Base-by-base conservation (phyloP, 768 basidiomycete species). In the Leucogyrophana mollusca region DNA sequence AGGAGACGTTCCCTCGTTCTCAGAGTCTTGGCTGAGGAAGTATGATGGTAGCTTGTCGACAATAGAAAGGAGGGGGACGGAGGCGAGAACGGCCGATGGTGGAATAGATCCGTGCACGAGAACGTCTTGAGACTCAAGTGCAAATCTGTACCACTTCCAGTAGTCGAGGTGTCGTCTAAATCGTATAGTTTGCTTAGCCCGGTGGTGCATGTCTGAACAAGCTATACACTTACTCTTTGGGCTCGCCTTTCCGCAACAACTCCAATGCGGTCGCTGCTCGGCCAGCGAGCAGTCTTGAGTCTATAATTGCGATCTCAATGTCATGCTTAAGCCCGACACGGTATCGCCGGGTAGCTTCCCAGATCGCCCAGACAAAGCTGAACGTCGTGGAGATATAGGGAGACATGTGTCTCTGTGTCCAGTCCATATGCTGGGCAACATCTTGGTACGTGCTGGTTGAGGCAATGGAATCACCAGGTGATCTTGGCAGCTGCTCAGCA, bases 261-360 rank as follows among this genome's bases (percentile, higher is more conserved):
- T 87, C 79, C 34, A 85, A 68, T 21, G 82, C 83, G 11, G 87
- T 88, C 8, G 79, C 73, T 22, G 82, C 79, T 51, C 76, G 72
- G 30, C 73, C 76, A 11, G 73, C 65, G 23, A 90, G 64, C 42
- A 79, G 76, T 38, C 67, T 68, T 3, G 85, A 79, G 68, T 90
- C 87, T 57, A 90, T 89, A 46, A 90, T 70, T 11, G 88, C 87
- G 51, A 90, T 87, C 61, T 90, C 77, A 22, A 90, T 68, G 46
- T 86, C 80, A 50, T 87, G 85, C 62, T 90, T 90, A 43, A 88
- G 67, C 32, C 81, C 82, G 30, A 73, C 66, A 54, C 83, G 79
- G 57, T 86, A 87, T n/a, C 88, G 79, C 46, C 85, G 72, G 17
- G 85, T 73, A 4, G 87, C 88, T 60, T 90, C 88, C 86, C 86